These are phyloP conservation scores for Paraconiothyrium brasiliense DNA, from an alignment of 2,329 filamentous ascomycete genomes.

Conservation along the genomic window DNA sequence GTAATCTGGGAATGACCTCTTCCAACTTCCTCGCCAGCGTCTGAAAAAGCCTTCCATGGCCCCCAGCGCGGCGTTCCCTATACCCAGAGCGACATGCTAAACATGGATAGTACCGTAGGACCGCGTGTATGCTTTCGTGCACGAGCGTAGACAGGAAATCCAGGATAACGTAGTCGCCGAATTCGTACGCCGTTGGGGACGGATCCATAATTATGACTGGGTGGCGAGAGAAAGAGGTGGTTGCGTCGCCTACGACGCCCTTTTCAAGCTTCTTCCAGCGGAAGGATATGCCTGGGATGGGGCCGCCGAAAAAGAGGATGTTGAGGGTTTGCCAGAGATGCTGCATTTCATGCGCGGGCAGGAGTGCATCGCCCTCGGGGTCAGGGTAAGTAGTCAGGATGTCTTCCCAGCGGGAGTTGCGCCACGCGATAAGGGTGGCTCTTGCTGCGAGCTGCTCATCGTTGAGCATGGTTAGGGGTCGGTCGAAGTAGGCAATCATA, in stretches of 20 bases:
- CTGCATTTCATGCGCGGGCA: conserved; percentile 8
- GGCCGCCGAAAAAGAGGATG: conserved; percentile 8
- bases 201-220: conserved; percentile 2
- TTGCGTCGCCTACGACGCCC: background rate
- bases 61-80: conserved; percentile 13
- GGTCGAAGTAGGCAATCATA: conserved; percentile 14
- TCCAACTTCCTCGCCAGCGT: conserved; percentile 28
- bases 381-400: background rate
- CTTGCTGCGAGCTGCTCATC: conserved; percentile 10
- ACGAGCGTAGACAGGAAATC: conserved; percentile 23
- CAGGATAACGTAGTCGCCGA: conserved; percentile 1
- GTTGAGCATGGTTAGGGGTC: conserved; percentile 1
- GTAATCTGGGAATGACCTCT: conserved; percentile 24
- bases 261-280: background rate
- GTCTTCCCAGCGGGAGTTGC: background rate
- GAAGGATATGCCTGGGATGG: conserved; percentile 5
- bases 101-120: conserved; percentile 28
- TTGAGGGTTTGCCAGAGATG: conserved; percentile 6
- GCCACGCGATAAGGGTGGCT: background rate
- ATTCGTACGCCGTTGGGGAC: background rate
- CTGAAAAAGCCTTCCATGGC: conserved; percentile 34
- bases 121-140: conserved; percentile 31
- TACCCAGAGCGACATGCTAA: conserved; percentile 22
- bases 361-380: background rate
- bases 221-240: too few species aligned